Conservation (phyloP, 768 basidiomycete species). For the Boletus insuetus region DNA sequence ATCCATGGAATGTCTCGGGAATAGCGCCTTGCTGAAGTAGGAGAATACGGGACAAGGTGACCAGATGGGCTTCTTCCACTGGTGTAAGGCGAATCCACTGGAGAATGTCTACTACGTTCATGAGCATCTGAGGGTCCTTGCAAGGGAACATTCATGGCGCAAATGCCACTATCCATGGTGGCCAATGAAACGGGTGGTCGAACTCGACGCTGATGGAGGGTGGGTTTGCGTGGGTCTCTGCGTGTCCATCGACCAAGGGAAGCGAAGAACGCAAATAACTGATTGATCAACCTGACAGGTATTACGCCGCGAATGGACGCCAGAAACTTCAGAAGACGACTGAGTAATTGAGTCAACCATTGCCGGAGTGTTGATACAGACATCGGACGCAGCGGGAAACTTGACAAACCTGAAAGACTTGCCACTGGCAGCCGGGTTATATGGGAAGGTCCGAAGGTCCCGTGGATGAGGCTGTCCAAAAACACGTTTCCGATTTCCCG, state of each 20-base stretch:
- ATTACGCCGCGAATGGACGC: background rate
- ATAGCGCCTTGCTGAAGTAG: slow-evolving; percentile 7
- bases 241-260: slow-evolving; percentile 2
- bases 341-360: background rate
- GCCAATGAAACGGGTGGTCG: background rate
- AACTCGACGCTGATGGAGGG: background rate
- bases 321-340: slow-evolving; percentile 3
- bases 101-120: slow-evolving; percentile 8
- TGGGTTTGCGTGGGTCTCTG: background rate
- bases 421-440: background rate
- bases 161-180: slow-evolving; percentile 1
- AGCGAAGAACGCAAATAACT: slow-evolving; percentile 1
- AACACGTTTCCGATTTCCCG: too few species aligned
- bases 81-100: slow-evolving; percentile 12
- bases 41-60: slow-evolving; percentile 18
- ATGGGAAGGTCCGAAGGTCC: background rate
- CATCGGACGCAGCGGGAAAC: background rate
- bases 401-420: too few species aligned
- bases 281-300: background rate
- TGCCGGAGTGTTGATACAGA: background rate
- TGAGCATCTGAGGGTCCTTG: background rate
- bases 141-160: slow-evolving; percentile 16
- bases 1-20: slow-evolving; percentile 10
- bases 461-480: too few species aligned
- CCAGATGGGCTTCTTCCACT: slow-evolving; percentile 16